Base-by-base conservation (phyloP, 768 basidiomycete species). In the Xerocomus spinulosus region DNA sequence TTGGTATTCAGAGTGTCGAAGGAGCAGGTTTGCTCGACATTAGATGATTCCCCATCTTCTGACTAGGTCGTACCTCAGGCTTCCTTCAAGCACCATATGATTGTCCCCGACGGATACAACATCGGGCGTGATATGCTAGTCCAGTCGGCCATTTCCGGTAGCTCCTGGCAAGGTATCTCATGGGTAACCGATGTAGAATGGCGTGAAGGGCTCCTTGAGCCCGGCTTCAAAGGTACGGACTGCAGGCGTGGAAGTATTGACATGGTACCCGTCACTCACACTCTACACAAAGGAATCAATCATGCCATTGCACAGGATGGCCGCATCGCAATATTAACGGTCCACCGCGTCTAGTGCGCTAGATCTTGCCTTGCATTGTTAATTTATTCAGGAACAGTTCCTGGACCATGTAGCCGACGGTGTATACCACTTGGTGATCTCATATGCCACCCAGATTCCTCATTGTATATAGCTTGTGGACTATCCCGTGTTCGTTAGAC, bases 221-320 rank as follows among this genome's bases (percentile, higher is more conserved):
- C 79, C 12, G 92, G 92, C 6, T 78, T 68, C 44, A 70, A 79
- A 65, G 87, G 89, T 87, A 30, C 29, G 71, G 7, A n/a, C 18
- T 23, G 25, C n/a, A n/a, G n/a, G n/a, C n/a, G n/a, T 13, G 3
- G 20, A 36, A 29, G 20, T 30, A 17, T 14, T 21, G 15, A 29
- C 32, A 18, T 34, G n/a, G 17, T n/a, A 5, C 28, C 15, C 18
- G 23, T 45, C n/a, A 39, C 30, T 33, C 17, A 34, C 17, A 17
- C 37, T 30, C 20, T 44, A 17, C 33, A 23, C 57, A 34, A 56
- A 89, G 88, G 86, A 49, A 76, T 89, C 28, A 91, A 87, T 59
- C 91, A 91, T 61, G 83, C 76, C 42, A 92, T 93, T 36, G 70
- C 78, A 10, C 85, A 89, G 61, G 91, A 92, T 59, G 90, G 90